Conservation (phyloP, 208 protist species). For the Entamoeba histolytica region DNA sequence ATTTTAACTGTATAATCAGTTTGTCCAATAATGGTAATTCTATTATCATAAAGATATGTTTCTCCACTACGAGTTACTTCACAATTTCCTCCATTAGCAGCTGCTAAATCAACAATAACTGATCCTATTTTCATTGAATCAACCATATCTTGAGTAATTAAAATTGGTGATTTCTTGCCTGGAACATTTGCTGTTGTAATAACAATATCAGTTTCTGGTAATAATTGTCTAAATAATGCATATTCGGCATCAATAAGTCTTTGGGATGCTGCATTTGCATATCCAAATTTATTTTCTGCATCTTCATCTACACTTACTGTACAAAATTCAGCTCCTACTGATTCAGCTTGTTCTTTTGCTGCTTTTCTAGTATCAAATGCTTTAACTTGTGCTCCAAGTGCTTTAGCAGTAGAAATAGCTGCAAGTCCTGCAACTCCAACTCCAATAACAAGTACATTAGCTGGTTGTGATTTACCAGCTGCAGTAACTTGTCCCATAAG, state of each 20-base stretch:
- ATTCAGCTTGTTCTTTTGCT: constrained; percentile 51
- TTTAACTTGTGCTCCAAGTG: constrained; percentile 59
- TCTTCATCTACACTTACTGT: constrained; percentile 46
- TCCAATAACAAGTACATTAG: constrained; percentile 53
- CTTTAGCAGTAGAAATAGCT: constrained; percentile 55
- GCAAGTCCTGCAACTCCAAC: constrained; percentile 61
- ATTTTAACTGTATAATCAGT: constrained; percentile 56
- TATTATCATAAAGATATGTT: constrained; percentile 26
- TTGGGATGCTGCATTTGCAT: constrained; percentile 60
- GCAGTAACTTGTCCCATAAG: constrained; percentile 42
- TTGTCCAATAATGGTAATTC: constrained; percentile 52
- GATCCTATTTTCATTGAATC: constrained; percentile 52
- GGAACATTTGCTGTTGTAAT: constrained; percentile 70
- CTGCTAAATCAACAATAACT: constrained; percentile 64
- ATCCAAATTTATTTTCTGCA: constrained; percentile 49
- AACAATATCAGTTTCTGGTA: constrained; percentile 61
- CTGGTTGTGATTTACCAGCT: constrained; percentile 55
- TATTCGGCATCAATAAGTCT: constrained; percentile 59
- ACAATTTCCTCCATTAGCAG: constrained; percentile 56
- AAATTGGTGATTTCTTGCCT: constrained; percentile 44
- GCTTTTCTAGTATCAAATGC: constrained; percentile 57
- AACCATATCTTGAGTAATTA: constrained; percentile 57
- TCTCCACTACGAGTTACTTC: constrained; percentile 52
- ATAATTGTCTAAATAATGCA: constrained; percentile 47
- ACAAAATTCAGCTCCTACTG: constrained; percentile 59